These are phyloP conservation scores for Amanita molliuscula DNA, from an alignment of 768 basidiomycete species.

Conservation along the genomic window DNA sequence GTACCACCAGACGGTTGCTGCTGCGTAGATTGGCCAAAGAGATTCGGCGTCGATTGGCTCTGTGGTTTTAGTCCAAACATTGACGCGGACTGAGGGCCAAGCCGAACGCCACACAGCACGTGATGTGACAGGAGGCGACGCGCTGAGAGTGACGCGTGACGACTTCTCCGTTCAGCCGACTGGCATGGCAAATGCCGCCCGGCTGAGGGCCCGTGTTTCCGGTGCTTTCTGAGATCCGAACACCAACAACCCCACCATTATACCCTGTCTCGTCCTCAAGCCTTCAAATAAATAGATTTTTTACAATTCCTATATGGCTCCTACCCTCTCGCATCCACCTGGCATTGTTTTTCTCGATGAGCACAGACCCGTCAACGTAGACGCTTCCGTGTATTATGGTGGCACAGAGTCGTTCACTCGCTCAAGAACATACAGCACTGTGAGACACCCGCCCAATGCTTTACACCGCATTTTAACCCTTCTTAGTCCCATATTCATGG, in stretches of 20 bases:
- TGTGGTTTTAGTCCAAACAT: constrained; percentile 32
- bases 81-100: constrained; percentile 10
- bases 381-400: constrained; percentile 78
- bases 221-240: constrained; percentile 3
- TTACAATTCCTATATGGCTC: constrained; percentile 34
- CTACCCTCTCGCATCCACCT: constrained; percentile 51
- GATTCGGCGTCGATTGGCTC: constrained; percentile 12
- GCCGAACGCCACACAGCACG: neutral
- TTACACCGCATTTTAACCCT: neutral
- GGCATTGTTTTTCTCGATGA: constrained; percentile 56
- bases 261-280: neutral
- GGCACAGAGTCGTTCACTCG: constrained; percentile 70
- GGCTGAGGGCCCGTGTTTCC: neutral
- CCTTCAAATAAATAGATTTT: neutral
- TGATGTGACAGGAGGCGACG: neutral
- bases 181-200: neutral
- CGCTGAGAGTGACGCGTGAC: neutral
- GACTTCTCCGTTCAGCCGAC: neutral
- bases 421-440: constrained; percentile 81
- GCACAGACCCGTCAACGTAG: constrained; percentile 40
- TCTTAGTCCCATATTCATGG: constrained; percentile 61
- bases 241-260: neutral
- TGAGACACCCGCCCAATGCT: constrained; percentile 25
- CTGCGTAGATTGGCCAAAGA: constrained; percentile 11
- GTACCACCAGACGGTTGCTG: constrained; percentile 11